These are phyloP conservation scores for Scytalidium sp. DNA, from an alignment of 2,329 filamentous ascomycete genomes.

Conservation along the genomic window DNA sequence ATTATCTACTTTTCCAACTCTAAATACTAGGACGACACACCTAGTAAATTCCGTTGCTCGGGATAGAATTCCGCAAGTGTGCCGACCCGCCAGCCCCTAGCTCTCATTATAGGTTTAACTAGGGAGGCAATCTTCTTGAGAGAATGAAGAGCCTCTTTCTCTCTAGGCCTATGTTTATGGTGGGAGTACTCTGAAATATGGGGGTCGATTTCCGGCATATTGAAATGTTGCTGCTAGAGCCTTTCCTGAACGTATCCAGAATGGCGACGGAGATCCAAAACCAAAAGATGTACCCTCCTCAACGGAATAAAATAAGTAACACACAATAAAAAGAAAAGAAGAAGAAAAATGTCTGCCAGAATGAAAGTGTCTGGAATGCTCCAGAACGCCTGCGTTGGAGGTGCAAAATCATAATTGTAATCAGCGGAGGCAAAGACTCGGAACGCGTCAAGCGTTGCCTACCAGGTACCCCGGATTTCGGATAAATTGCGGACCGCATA, in stretches of 20 bases:
- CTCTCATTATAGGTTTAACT: conserved; percentile 94
- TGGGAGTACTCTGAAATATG: conserved; percentile 49
- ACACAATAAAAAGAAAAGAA: not conserved
- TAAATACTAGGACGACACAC: conserved; percentile 34
- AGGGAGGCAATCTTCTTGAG: conserved; percentile 81
- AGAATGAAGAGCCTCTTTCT: conserved; percentile 51
- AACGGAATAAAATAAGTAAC: not conserved
- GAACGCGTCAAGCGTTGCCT: conserved; percentile 1
- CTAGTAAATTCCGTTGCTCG: conserved; percentile 67
- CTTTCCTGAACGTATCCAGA: not conserved
- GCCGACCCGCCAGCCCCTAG: conserved; percentile 74
- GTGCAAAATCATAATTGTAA: conserved; percentile 5
- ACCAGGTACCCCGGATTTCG: not conserved
- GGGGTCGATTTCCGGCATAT: conserved; percentile 36
- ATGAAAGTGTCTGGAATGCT: conserved; percentile 3
- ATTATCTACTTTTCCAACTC: not conserved
- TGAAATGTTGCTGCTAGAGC: not conserved
- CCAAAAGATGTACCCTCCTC: not conserved
- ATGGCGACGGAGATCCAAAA: not conserved
- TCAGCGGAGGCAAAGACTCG: conserved; percentile 6
- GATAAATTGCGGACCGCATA: not conserved
- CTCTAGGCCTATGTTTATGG: conserved; percentile 43
- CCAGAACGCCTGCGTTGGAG: conserved; percentile 10
- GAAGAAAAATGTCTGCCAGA: not conserved
- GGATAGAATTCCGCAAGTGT: conserved; percentile 86